Base-by-base conservation (phyloP, 1,139 yeast genomes). In the Groenewaldozyma sp. region DNA sequence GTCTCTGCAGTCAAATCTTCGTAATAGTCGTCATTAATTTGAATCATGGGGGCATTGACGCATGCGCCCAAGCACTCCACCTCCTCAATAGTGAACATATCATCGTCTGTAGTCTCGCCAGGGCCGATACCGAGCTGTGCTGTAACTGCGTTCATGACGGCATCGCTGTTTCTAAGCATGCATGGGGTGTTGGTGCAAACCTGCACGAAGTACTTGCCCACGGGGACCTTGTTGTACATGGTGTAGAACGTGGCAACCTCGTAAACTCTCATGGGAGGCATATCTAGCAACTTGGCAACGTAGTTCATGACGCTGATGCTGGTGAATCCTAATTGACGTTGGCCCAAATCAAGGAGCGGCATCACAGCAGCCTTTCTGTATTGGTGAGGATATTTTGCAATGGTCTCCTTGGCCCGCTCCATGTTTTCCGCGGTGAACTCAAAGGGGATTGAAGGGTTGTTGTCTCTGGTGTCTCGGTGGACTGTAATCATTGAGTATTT, bases 231-330 rank as follows among this genome's bases (percentile, higher is more conserved):
- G 66, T 82, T 82, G 68, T 79, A 84, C 95, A 84, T 84, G 54
- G 95, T 83, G 67, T 84, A 84, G 67, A 84, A 84, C 36, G 94
- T 82, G 31, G 95, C 95, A 45, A 84, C 95, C 62, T 84, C 95
- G 62, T 84, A 84, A 24, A 84, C 95, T 67, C 95, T 76, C 95
- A 84, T 84, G 48, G 94, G 94, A 24, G 95, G 95, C 80, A 84
- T 81, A 56, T 83, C 91, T 56, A 83, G 72, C 56, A 81, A 58
- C 63, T 80, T 76, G 45, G 94, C 95, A 34, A 84, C 94, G 59
- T 88, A 87, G 67, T 88, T 86, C 91, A 91, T 83, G 47, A 87
- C 95, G 21, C 88, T 73, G 50, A 86, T 82, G 36, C 94, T 82
- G 36, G 94, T 82, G 68, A 80, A 84, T 0, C 95, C 95, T 44